Base-by-base conservation (phyloP, 1,284 basidiomycete genomes). In the Boletus semigastroideus region DNA sequence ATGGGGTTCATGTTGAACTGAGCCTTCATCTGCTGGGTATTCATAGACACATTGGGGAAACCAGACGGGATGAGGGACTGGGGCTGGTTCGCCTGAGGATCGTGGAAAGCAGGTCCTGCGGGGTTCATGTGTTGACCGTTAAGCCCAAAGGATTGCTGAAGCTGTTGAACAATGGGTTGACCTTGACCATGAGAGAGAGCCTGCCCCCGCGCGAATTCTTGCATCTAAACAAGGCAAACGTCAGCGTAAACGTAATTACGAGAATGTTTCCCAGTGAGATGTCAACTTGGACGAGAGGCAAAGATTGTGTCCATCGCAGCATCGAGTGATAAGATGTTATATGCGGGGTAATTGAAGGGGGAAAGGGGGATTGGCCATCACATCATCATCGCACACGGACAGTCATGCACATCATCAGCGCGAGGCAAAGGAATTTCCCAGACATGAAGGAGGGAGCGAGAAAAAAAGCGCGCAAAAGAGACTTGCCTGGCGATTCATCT, bases 401-500 rank as follows among this genome's bases (percentile, higher is more conserved):
- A 48, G 53, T 51, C 49, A 49, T 55, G 57, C 41, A 46, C 41
- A 53, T 57, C 58, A 59, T 55, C 33, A 51, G 46, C 30, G 47
- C 30, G 25, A 62, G 50, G 43, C 22, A 49, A 17, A 22, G 11
- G 34, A 60, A 47, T 58, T 55, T 58, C 59, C 54, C 57, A 58
- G 51, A 63, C 44, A 44, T 33, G 41, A 37, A 39, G 2, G 39
- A 42, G 46, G 47, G 28, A 34, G 39, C 22, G 39, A 40, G 45
- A 58, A 53, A 46, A 49, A 56, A 58, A 58, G 51, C 42, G 52
- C 40, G 48, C 55, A 33, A 50, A 36, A 50, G 39, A 52, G 42
- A 76, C 77, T 69, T 55, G 76, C 82, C 79, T 79, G 79, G 30
- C 72, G 71, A 46, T 66, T 74, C 54, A 71, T 65, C 63, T 73